Conservation (phyloP, 495 filamentous ascomycete species). For the Penicillium fimorum region DNA sequence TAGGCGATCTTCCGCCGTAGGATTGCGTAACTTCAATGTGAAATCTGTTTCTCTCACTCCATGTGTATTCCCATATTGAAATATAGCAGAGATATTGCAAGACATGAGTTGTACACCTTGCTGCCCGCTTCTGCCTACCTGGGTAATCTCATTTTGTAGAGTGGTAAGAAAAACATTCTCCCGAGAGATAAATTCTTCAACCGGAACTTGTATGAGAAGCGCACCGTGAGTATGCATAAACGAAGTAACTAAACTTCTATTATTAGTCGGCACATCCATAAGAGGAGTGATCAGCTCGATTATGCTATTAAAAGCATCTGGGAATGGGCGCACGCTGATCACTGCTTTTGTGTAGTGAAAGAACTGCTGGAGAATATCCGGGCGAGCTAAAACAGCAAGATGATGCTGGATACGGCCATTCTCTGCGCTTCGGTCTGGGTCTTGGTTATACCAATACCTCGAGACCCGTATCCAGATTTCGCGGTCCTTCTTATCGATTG, state of each 20-base stretch:
- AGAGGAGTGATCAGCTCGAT: slow-evolving; percentile 68
- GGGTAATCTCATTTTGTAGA: slow-evolving; percentile 59
- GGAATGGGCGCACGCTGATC: slow-evolving; percentile 50
- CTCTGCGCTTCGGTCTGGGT: slow-evolving; percentile 65
- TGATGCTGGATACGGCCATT: slow-evolving; percentile 81
- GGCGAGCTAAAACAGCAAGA: slow-evolving; percentile 74
- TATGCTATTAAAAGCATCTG: slow-evolving; percentile 64
- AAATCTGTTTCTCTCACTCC: slow-evolving; percentile 40
- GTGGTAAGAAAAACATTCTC: slow-evolving; percentile 48
- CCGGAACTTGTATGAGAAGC: slow-evolving; percentile 58
- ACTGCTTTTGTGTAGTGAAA: slow-evolving; percentile 66
- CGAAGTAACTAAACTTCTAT: slow-evolving; percentile 39
- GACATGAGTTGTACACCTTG: slow-evolving; percentile 55
- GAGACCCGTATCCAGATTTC: slow-evolving; percentile 77
- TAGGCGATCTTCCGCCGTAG: slow-evolving; percentile 27
- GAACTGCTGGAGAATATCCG: slow-evolving; percentile 69
- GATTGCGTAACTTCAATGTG: slow-evolving; percentile 34
- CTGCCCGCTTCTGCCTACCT: slow-evolving; percentile 56
- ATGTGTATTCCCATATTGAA: slow-evolving; percentile 60
- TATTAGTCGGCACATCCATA: slow-evolving; percentile 27
- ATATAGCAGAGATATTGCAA: slow-evolving; percentile 53
- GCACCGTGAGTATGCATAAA: slow-evolving; percentile 66
- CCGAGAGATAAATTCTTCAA: slow-evolving; percentile 45
- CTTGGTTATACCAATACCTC: slow-evolving; percentile 77
- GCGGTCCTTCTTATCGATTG: slow-evolving; percentile 64